A percentile compares a stretch with the other conserved stretches of the same genome.
Conservation (phyloP, 2,329 filamentous ascomycete genomes). For the Penicillium palitans region DNA sequence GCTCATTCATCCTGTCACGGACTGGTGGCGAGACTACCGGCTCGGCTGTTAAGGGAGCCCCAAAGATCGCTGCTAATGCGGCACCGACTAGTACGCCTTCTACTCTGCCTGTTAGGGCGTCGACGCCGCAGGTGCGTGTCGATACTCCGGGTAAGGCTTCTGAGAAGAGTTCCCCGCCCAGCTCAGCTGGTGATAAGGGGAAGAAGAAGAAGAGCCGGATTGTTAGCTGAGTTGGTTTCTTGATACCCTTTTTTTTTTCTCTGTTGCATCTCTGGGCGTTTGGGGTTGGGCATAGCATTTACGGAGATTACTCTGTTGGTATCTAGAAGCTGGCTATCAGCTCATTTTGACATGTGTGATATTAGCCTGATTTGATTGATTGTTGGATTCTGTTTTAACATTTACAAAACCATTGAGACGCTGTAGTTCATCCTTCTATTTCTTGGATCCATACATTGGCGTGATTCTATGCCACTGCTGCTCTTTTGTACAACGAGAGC, state of each 20-base stretch:
- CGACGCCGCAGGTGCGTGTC: conserved; percentile 37
- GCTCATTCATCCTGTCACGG: conserved; percentile 59
- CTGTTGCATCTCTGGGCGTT: conserved; percentile 13
- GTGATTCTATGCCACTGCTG: neutral
- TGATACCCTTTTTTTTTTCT: conserved; percentile 26
- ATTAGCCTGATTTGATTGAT: neutral
- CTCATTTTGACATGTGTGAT: neutral
- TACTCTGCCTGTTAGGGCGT: conserved; percentile 19
- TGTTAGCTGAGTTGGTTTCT: conserved; percentile 26
- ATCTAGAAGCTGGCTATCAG: neutral
- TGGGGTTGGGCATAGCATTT: conserved; percentile 3
- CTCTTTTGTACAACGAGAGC: neutral
- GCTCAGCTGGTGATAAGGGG: conserved; percentile 38
- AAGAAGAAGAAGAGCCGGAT: conserved; percentile 40
- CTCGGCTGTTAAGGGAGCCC: conserved; percentile 22
- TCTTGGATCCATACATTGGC: neutral
- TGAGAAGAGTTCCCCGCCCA: conserved; percentile 36
- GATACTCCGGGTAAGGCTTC: conserved; percentile 34
- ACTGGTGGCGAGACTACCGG: conserved; percentile 33
- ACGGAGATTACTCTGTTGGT: neutral
- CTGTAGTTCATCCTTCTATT: neutral
- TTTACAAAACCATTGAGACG: no score
- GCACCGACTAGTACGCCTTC: conserved; percentile 12
- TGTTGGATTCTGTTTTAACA: neutral
- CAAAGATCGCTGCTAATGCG: conserved; percentile 10